A percentile compares a stretch with the other conserved stretches of the same genome.
phyloP scores from a whole-genome alignment of 2,329 filamentous ascomycete species.

The Fonsecaea monophora region DNA sequence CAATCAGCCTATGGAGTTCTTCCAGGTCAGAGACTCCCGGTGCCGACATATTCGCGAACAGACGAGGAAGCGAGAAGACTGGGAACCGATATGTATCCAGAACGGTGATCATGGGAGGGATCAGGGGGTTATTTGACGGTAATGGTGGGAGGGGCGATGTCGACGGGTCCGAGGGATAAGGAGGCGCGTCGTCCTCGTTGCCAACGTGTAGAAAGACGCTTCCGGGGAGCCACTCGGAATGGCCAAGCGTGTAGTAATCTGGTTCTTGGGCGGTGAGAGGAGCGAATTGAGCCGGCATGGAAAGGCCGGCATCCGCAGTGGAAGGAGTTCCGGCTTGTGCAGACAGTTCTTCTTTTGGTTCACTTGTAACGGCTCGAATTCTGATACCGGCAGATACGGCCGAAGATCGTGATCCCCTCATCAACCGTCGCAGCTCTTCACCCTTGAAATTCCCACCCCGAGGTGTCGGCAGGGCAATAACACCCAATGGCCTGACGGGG shows the following conservation, averaged over 20 bases:
- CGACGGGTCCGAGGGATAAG: not conserved
- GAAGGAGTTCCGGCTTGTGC: not conserved
- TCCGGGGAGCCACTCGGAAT: slow-evolving; percentile 23
- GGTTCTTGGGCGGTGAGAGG: not conserved
- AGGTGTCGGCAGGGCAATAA: slow-evolving; percentile 22
- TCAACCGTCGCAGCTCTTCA: slow-evolving; percentile 6
- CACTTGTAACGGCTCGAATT: not conserved
- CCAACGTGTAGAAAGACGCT: slow-evolving; percentile 31
- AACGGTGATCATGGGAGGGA: slow-evolving; percentile 36
- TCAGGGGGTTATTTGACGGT: slow-evolving; percentile 20
- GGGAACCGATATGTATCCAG: slow-evolving; percentile 31
- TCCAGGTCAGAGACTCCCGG: not conserved
- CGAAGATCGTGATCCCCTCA: not conserved
- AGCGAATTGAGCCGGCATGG: not conserved
- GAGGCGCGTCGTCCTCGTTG: slow-evolving; percentile 8
- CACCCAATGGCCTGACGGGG: not conserved
- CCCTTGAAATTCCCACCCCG: slow-evolving; percentile 8
- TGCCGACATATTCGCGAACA: slow-evolving; percentile 19
- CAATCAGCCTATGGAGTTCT: slow-evolving; percentile 9
- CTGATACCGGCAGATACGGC: not conserved
- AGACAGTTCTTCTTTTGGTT: not conserved
- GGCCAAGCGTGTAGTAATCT: slow-evolving; percentile 16
- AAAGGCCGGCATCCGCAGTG: not conserved
- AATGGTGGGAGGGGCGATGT: slow-evolving; percentile 13
- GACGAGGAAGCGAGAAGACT: slow-evolving; percentile 32